Percentiles rank a stretch among this genome's conserved stretches.
These are phyloP conservation scores for Aegilops tauschii DNA, from an alignment of 176 grass and related monocot species.

Conservation along the genomic window DNA sequence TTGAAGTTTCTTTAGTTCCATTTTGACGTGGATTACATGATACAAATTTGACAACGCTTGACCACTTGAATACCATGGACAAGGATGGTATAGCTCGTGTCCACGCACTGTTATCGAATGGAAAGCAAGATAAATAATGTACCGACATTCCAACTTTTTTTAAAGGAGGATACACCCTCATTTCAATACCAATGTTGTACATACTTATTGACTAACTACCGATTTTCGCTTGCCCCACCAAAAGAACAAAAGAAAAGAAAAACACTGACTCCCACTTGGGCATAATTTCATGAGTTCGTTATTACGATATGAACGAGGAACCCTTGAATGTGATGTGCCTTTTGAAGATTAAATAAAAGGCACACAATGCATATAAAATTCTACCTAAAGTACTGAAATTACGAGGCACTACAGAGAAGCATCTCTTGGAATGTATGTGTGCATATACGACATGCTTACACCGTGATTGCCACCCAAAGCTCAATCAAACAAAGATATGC, in stretches of 20 bases:
- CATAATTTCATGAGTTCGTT: neutral
- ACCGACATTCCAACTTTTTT: too few relatives aligned
- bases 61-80: too few relatives aligned
- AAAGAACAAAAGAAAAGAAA: neutral
- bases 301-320: neutral
- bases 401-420: neutral
- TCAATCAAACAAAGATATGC: neutral
- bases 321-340: neutral
- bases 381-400: neutral
- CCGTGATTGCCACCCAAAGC: neutral
- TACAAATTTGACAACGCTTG: neutral
- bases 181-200: too few relatives aligned
- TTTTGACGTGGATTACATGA: neutral
- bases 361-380: neutral
- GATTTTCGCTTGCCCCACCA: too few relatives aligned
- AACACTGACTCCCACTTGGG: neutral
- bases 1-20: too few relatives aligned
- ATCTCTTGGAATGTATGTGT: neutral
- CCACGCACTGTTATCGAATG: too few relatives aligned
- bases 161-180: too few relatives aligned
- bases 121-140: too few relatives aligned
- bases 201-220: too few relatives aligned
- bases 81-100: too few relatives aligned
- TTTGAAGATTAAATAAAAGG: neutral
- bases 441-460: neutral